These are phyloP conservation scores for Arthroderma sp. DNA, from an alignment of 2,329 filamentous ascomycete species.

Conservation along the genomic window DNA sequence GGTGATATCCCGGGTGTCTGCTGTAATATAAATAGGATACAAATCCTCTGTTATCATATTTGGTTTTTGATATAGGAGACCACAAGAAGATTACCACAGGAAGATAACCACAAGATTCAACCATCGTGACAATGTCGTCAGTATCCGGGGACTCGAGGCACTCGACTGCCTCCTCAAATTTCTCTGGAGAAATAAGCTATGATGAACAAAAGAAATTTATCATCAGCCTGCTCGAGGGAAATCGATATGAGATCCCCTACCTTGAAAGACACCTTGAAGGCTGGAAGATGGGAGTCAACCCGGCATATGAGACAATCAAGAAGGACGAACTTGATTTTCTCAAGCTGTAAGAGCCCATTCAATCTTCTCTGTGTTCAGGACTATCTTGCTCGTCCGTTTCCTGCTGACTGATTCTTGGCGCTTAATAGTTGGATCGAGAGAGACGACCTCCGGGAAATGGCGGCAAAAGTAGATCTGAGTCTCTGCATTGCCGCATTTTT, in stretches of 20 bases:
- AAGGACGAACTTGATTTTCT: constrained; percentile 2
- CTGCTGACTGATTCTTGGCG: not conserved
- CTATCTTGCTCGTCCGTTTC: not conserved
- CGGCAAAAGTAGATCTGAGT: constrained; percentile 6
- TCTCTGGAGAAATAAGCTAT: not conserved
- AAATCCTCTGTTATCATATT: no score
- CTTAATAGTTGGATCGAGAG: constrained; percentile 5
- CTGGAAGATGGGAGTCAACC: constrained; percentile 7
- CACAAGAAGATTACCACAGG: no score
- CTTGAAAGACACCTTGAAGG: constrained; percentile 2
- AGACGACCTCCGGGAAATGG: constrained; percentile 6
- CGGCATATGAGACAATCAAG: constrained; percentile 4
- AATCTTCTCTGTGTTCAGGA: not conserved
- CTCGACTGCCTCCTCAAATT: not conserved
- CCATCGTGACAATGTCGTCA: no score
- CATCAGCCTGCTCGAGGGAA: constrained; percentile 3
- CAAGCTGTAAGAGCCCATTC: not conserved
- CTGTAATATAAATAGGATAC: no score
- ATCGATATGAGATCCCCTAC: constrained; percentile 5
- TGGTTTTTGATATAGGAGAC: no score
- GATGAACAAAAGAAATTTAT: constrained; percentile 4
- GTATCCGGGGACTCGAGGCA: no score
- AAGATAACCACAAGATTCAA: no score
- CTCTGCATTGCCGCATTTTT: constrained; percentile 8
- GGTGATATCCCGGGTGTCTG: no score